Evolutionary conservation across 202 grass and related monocot species (phyloP), one percentile per base, ranked within the genome.

Genomic region (Elaeis oleifera): DNA sequence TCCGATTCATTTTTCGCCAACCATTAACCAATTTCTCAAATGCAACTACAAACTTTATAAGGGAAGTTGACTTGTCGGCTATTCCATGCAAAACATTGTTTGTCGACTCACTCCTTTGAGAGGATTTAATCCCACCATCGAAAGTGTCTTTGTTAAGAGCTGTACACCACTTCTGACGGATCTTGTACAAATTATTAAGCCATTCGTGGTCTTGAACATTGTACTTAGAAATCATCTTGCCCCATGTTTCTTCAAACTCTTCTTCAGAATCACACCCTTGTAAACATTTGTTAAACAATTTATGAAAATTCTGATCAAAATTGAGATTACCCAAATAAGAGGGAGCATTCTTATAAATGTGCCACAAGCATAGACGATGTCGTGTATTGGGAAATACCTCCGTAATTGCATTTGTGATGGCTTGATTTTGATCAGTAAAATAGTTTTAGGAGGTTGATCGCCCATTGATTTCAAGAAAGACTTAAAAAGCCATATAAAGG

Each of bases 181-280:
- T 61, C 56, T 84, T 91, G 59, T 91, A 87, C 65, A 91, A 58
- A 53, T 84, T 91, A 51, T 79, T 84, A 70, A 87, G 79, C 88
- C 88, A 91, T 68, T 83, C 84, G 57, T 91, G 85, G 71, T 90
- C 80, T 69, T 87, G 80, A 54, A 91, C 32, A 69, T 87, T 87
- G 58, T 85, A 91, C 50, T 81, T 78, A 27, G 16, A 22, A 28
- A 91, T 77, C 83, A 91, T 84, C 31, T 67, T 78, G 4, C 77
- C 60, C 88, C 88, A 91, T 60, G 88, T 79, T 56, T 83, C 66
- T 36, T 87, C 80, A 68, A 91, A 83, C 59, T 91, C 88, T 49
- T 60, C 27, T 80, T 91, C 88, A 8, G 28, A 31, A 31, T 31
- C 28, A 31, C 28, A 31, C 28, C 28, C 28, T 31, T 73, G 75